phyloP scores from a whole-genome alignment of 495 filamentous ascomycete genomes.

The Aspergillus funiculosus region DNA sequence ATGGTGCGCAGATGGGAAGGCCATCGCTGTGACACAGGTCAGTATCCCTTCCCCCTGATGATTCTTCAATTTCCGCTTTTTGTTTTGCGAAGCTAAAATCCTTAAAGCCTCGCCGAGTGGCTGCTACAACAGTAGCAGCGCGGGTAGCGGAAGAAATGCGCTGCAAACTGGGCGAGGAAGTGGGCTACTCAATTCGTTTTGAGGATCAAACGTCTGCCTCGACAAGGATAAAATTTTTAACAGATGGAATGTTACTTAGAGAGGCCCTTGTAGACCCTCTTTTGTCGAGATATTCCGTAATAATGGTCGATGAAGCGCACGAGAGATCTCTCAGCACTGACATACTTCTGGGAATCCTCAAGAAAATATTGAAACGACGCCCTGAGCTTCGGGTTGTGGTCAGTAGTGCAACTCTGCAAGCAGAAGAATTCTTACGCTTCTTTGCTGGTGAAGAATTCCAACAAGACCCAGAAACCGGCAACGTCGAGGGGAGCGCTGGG shows the following conservation, averaged over 20 bases:
- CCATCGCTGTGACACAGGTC: slow-evolving; percentile 90
- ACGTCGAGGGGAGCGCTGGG: slow-evolving; percentile 46
- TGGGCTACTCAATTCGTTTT: slow-evolving; percentile 95
- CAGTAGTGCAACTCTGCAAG: slow-evolving; percentile 91
- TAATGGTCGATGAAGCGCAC: slow-evolving; percentile 99
- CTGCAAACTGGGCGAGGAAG: slow-evolving; percentile 85
- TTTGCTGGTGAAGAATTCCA: slow-evolving; percentile 54
- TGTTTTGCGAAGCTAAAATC: slow-evolving; percentile 1
- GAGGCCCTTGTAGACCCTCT: slow-evolving; percentile 93
- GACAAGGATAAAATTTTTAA: slow-evolving; percentile 93
- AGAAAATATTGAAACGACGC: slow-evolving; percentile 81
- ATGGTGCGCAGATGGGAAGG: slow-evolving; percentile 78
- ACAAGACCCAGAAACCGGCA: slow-evolving; percentile 32
- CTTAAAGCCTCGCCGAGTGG: slow-evolving; percentile 77
- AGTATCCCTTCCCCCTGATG: slow-evolving; percentile 18
- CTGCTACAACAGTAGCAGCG: slow-evolving; percentile 85
- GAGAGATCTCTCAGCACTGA: slow-evolving; percentile 94
- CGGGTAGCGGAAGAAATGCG: slow-evolving; percentile 92
- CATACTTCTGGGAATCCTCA: slow-evolving; percentile 85
- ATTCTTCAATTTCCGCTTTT: neutral
- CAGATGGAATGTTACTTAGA: slow-evolving; percentile 88
- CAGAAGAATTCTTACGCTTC: slow-evolving; percentile 80
- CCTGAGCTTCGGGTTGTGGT: slow-evolving; percentile 83
- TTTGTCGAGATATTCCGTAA: slow-evolving; percentile 86
- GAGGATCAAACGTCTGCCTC: slow-evolving; percentile 86